Evolutionary conservation across 2,329 filamentous ascomycete species (phyloP), one percentile per base, ranked within the genome.

Genomic region (Furcasterigmium sp.): DNA sequence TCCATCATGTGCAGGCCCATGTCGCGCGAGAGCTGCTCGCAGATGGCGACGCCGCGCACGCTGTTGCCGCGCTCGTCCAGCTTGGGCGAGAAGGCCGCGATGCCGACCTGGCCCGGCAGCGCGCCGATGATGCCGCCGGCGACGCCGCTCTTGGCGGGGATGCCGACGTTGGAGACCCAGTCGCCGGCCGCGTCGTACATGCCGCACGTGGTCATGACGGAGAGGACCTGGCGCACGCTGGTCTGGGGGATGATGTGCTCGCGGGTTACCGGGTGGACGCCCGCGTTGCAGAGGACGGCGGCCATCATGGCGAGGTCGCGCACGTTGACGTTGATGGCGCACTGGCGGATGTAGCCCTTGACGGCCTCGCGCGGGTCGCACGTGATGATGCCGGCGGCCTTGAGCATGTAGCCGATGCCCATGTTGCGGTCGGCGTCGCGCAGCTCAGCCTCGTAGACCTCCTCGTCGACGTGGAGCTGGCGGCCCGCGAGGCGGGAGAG

Each of bases 141-240:
- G 0, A 61, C 58, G 23, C 63, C 63, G 37, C 59, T 62, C 53
- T 66, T 66, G 14, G 63, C 63, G 1, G 62, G 63, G 23, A 66
- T 64, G 3, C 63, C 63, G 6, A 66, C 58, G 18, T 55, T 59
- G 7, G 61, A 63, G 2, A 66, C 58, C 63, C 63, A 66, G 39
- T 64, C 60, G 5, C 63, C 63, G 0, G 63, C 62, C n/a, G 61
- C 60, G 48, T 65, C 56, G 49, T 67, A 67, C 63, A 67, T 67
- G 23, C 64, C 63, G 35, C 64, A 67, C 1, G 64, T 67, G 1
- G 64, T 66, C 63, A 67, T 67, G 43, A 67, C 58, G 8, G 64
- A 67, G 3, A 67, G 53, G 1, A 67, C 62, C 36, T 67, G 64
- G 8, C 64, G 58, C 1, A 66, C 63, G 39, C 60, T 65, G 3